Evolutionary conservation across 768 basidiomycete genomes (phyloP).

Genomic region (Boletellus ananas): DNA sequence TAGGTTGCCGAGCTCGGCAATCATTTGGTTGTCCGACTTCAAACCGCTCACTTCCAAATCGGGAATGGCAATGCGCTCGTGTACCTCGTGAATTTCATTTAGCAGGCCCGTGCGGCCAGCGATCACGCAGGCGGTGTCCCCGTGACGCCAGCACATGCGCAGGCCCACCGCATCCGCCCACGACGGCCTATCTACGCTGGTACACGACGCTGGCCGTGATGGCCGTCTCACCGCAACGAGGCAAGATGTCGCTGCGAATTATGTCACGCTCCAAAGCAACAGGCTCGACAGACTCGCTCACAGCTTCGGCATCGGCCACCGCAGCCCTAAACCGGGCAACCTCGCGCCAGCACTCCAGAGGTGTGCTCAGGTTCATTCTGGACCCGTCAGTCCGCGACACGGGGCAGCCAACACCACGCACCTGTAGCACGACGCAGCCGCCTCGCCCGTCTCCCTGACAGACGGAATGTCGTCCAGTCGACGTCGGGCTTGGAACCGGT

Average conservation of each 20-base stretch:
- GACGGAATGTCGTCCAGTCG: conserved; percentile 52
- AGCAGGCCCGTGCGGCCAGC: conserved; percentile 4
- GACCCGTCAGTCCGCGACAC: not conserved
- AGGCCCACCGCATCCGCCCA: conserved; percentile 21
- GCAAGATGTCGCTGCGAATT: conserved; percentile 56
- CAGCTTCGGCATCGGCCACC: conserved; percentile 68
- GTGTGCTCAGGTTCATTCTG: conserved; percentile 43
- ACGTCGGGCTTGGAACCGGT: conserved; percentile 58
- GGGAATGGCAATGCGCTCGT: conserved; percentile 19
- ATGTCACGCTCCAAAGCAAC: conserved; percentile 10
- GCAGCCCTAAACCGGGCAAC: conserved; percentile 67
- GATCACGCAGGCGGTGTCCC: conserved; percentile 18
- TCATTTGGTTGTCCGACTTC: conserved; percentile 35
- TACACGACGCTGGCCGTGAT: not conserved
- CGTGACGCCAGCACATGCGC: conserved; percentile 22
- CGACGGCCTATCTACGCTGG: too few species aligned
- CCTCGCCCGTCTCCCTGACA: conserved; percentile 54
- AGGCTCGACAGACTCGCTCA: conserved; percentile 26
- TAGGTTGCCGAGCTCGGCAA: conserved; percentile 37
- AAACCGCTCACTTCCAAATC: conserved; percentile 31
- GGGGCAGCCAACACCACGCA: conserved; percentile 19
- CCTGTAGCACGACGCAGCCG: conserved; percentile 75
- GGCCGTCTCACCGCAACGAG: conserved; percentile 42
- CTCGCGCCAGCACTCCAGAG: conserved; percentile 74
- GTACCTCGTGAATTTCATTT: conserved; percentile 25